phyloP scores from a whole-genome alignment of 768 basidiomycete genomes.

The Panaeolus papilionaceus region DNA sequence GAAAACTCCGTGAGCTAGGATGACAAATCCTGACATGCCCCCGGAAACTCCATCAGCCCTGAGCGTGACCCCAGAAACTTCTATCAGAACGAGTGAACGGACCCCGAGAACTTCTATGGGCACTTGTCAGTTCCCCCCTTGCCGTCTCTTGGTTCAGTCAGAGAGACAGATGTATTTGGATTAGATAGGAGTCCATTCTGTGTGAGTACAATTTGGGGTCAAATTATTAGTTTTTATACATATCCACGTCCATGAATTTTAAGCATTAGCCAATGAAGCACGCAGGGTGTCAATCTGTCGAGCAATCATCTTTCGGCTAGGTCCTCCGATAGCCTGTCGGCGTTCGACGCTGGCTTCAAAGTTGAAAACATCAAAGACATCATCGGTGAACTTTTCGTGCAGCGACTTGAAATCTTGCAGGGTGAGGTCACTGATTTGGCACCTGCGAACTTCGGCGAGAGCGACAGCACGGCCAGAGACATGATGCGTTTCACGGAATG shows the following conservation, averaged over 20 bases:
- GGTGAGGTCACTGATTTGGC: conserved; percentile 82
- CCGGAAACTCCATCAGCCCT: neutral
- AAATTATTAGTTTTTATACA: neutral
- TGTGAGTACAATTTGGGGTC: conserved; percentile 3
- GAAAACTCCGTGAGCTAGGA: neutral
- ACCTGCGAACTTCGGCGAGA: conserved; percentile 82
- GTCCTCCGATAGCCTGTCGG: conserved; percentile 90
- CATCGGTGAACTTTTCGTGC: conserved; percentile 78
- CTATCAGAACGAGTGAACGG: neutral
- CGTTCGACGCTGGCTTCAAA: conserved; percentile 97
- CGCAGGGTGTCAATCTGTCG: conserved; percentile 64
- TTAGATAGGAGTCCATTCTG: neutral
- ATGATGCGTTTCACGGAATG: conserved; percentile 99
- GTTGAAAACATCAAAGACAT: conserved; percentile 87
- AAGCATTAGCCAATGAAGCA: neutral
- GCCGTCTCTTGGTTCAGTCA: neutral
- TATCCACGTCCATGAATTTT: neutral
- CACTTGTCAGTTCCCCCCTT: neutral
- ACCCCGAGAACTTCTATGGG: neutral
- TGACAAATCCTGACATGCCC: neutral
- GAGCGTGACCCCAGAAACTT: neutral
- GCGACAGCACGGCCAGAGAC: conserved; percentile 97
- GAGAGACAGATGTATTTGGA: neutral
- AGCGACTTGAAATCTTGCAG: conserved; percentile 81
- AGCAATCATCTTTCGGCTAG: conserved; percentile 83